phyloP scores from a whole-genome alignment of 139 green algal species.

The Auxenochlorella protothecoides region DNA sequence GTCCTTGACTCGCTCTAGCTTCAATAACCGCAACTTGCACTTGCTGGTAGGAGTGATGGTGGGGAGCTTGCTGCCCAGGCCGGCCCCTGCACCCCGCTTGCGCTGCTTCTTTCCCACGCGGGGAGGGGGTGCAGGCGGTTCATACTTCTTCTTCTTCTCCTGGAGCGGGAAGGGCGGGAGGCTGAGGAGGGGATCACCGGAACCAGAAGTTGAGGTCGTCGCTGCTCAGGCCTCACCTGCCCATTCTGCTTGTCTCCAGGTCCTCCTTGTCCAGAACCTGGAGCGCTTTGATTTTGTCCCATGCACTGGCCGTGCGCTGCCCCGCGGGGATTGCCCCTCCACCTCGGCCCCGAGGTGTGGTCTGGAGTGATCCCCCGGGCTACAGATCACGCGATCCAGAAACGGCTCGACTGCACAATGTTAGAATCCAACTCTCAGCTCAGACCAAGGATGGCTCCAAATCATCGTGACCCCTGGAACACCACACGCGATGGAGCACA shows the following conservation, averaged over 20 bases:
- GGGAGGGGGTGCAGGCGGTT: conserved; percentile 82
- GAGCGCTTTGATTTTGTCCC: conserved; percentile 9
- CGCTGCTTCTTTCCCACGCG: conserved; percentile 90
- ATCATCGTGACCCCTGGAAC: no score
- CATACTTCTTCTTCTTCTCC: conserved; percentile 96
- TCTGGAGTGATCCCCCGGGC: no score
- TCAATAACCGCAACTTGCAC: conserved; percentile 94
- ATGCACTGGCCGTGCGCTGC: neutral
- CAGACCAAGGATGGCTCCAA: no score
- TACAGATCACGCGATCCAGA: no score
- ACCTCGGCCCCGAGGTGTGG: no score
- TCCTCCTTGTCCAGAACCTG: conserved; percentile 9
- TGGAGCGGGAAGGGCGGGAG: neutral
- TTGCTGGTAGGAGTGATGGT: conserved; percentile 80
- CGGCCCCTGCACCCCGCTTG: conserved; percentile 51
- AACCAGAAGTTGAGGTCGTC: neutral
- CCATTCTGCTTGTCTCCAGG: conserved; percentile 4
- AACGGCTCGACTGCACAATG: no score
- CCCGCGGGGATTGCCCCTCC: no score
- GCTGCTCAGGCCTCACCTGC: neutral
- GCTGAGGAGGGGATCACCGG: neutral
- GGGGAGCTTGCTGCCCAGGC: conserved; percentile 72
- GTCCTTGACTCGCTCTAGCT: conserved; percentile 98
- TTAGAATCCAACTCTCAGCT: no score
- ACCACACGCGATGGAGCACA: no score